Percentiles rank a stretch among this genome's conserved stretches.
These are phyloP conservation scores for Lyophyllum shimeji DNA, from an alignment of 768 basidiomycete genomes.

Conservation along the genomic window DNA sequence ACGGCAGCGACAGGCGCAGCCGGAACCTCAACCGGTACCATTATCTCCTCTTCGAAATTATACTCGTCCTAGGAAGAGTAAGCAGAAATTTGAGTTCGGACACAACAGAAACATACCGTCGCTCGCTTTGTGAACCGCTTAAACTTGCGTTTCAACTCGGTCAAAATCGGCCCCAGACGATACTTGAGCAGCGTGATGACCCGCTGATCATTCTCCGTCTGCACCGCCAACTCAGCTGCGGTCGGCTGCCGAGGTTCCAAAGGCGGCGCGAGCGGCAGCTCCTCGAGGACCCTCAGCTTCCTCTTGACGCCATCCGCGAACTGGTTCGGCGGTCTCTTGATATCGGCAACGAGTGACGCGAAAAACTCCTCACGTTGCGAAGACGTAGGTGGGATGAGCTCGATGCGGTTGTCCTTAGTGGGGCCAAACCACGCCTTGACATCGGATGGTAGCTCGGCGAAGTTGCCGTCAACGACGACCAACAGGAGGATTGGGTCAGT, in stretches of 20 bases:
- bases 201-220: constrained; percentile 79
- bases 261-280: constrained; percentile 86
- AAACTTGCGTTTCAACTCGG: constrained; percentile 89
- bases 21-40: constrained; percentile 9
- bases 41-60: constrained; percentile 42
- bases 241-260: constrained; percentile 82
- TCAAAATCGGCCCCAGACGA: constrained; percentile 86
- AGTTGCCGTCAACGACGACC: constrained; percentile 81
- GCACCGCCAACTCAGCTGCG: constrained; percentile 76
- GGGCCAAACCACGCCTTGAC: constrained; percentile 91
- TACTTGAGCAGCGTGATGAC: constrained; percentile 82
- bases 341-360: constrained; percentile 62
- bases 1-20: constrained; percentile 21
- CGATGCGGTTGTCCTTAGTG: constrained; percentile 71
- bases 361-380: constrained; percentile 77
- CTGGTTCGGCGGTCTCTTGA: constrained; percentile 75
- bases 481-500: constrained; percentile 93
- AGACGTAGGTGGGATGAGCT: constrained; percentile 48
- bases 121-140: constrained; percentile 86
- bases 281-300: constrained; percentile 81
- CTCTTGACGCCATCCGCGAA: constrained; percentile 90
- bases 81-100: constrained; percentile 2
- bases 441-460: constrained; percentile 71
- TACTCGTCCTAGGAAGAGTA: constrained; percentile 68
- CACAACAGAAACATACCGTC: constrained; percentile 45